These are phyloP conservation scores for Russula griseocarnosa DNA, from an alignment of 768 basidiomycete species.

Conservation along the genomic window DNA sequence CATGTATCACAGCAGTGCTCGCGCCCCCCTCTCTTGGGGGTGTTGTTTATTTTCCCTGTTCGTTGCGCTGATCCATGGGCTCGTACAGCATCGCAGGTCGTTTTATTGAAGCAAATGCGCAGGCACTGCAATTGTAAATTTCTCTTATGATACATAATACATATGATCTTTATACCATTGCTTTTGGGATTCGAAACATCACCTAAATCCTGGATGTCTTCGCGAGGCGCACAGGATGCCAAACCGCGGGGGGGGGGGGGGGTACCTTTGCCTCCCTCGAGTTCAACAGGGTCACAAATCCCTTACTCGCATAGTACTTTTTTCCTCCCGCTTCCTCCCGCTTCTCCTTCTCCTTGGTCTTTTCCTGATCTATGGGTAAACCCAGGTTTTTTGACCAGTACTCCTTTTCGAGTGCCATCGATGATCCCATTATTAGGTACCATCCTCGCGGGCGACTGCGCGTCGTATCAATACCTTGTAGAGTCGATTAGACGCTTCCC, in stretches of 20 bases:
- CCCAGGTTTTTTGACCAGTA: constrained; percentile 89
- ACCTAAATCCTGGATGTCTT: too few relatives aligned
- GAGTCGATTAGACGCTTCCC: constrained; percentile 97
- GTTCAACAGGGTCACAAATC: constrained; percentile 90
- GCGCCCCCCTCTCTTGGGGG: background rate
- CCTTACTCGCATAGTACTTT: constrained; percentile 80
- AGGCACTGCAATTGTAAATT: constrained; percentile 61
- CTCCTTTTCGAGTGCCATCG: constrained; percentile 91
- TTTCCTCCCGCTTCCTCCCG: background rate
- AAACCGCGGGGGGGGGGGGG: too few relatives aligned
- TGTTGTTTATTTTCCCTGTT: too few relatives aligned
- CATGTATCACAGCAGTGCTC: constrained; percentile 97
- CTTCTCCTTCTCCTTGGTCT: background rate
- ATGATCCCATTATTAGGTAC: constrained; percentile 93
- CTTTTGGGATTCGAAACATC: constrained; percentile 98
- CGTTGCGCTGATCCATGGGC: constrained; percentile 15
- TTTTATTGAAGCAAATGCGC: constrained; percentile 92
- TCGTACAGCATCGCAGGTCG: constrained; percentile 77
- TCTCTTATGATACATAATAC: constrained; percentile 77
- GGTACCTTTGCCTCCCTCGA: constrained; percentile 93
- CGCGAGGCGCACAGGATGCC: constrained; percentile 76
- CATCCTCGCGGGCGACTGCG: constrained; percentile 90
- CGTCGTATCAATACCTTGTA: constrained; percentile 95
- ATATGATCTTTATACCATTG: constrained; percentile 96
- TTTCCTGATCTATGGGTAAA: constrained; percentile 1